Conservation (phyloP, 2,329 filamentous ascomycete species). For the Bertia moriformis region DNA sequence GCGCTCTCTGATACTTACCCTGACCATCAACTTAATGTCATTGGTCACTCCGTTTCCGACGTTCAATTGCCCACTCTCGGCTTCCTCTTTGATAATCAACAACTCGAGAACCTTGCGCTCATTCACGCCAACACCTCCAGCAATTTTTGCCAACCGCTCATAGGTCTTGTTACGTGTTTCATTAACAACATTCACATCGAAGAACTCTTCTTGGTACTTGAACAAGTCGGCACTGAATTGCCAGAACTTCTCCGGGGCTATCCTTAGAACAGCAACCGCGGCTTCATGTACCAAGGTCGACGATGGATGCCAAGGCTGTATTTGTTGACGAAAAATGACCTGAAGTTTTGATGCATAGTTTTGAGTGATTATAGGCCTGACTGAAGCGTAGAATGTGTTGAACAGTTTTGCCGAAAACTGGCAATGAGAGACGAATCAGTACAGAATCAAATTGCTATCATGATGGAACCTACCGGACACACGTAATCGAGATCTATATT, state of each 20-base stretch:
- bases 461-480: not conserved
- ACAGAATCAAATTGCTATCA: not conserved
- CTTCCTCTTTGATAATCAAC: slow-evolving; percentile 40
- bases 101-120: slow-evolving; percentile 39
- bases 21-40: slow-evolving; percentile 52
- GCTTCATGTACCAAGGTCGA: slow-evolving; percentile 49
- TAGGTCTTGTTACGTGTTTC: slow-evolving; percentile 56
- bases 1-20: too few relatives aligned
- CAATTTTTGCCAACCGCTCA: slow-evolving; percentile 43
- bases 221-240: slow-evolving; percentile 37
- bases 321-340: slow-evolving; percentile 54
- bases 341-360: slow-evolving; percentile 28
- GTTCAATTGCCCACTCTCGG: slow-evolving; percentile 39
- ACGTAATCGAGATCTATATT: not conserved
- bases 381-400: slow-evolving; percentile 36
- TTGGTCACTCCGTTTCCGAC: slow-evolving; percentile 49
- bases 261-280: slow-evolving; percentile 43
- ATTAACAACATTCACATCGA: slow-evolving; percentile 53
- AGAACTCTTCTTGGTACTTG: slow-evolving; percentile 44
- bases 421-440: too few relatives aligned
- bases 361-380: slow-evolving; percentile 40
- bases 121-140: slow-evolving; percentile 38
- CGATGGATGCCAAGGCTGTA: slow-evolving; percentile 59
- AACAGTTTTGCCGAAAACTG: slow-evolving; percentile 24
- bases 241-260: slow-evolving; percentile 46